Base-by-base conservation (phyloP, 192 early-diverging fungal species). In the Thamnidium elegans region DNA sequence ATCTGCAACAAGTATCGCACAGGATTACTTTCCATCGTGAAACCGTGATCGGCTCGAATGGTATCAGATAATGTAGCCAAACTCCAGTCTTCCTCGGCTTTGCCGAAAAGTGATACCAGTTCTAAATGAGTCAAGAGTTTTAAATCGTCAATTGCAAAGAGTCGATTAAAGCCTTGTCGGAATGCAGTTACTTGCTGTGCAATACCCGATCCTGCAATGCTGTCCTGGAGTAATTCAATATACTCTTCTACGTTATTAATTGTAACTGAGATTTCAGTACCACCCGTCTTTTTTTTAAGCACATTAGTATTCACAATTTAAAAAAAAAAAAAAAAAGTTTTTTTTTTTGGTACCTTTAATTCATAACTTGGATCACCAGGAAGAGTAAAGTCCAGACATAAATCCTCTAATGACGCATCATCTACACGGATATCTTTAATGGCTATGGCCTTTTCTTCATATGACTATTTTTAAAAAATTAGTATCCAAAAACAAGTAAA, bases 31-130 rank as follows among this genome's bases (percentile, higher is more conserved):
- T 91, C 84, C 62, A 80, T 62, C 7, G 79, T 79, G 71, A 89
- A 95, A 17, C 94, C 96, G 65, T 96, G 92, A 66, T 95, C 94
- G 0, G 90, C 86, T 69, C 89, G 92, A 59, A 96, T 82, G 31
- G 83, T 50, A 48, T 87, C 86, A 11, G 63, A 62, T 30, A 97
- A 73, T 78, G 87, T 84, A 39, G 79, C 73, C 46, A 73, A 72
- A 13, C 72, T 77, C 96, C 96, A 98, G 58, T 92, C 90, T 66
- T 94, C 92, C 46, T 78, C 65, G 13, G 78, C 76, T 9, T 85
- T 84, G 13, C 88, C 87, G 71, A 92, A 79, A 44, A 97, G 59
- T 14, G 74, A 46, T 23, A 82, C 81, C 0, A 98, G 77, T 67
- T 98, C 96, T 14, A 83, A 71, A 0, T 84, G 74, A 8, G 82